Evolutionary conservation across 495 filamentous ascomycete species (phyloP), one percentile per base, ranked within the genome.

Genomic region (Ramalina intermedia): DNA sequence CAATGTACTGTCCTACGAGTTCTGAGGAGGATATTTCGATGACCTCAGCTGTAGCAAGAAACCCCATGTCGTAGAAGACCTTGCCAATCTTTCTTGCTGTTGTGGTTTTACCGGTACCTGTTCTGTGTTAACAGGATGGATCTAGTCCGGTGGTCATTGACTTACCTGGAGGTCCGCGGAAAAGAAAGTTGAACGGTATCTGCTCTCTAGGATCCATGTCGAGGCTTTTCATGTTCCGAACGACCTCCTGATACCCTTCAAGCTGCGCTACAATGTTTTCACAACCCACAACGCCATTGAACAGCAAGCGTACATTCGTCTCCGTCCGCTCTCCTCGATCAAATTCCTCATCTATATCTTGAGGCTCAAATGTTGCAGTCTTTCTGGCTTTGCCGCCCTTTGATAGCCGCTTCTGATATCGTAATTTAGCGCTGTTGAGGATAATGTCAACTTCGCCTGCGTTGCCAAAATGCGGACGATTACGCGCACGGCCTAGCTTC

Each of bases 51-150:
- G 69, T 68, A 1, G 71, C 52, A 1, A 85, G 62, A 20, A 84
- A 71, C 0, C 79, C 78, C 72, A 84, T 75, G 54, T 86, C 76
- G 53, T 84, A 86, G 57, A 75, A 87, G 0, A 89, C 64, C 46
- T 81, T 69, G 9, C 83, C 84, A 73, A 89, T 83, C 52, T 73
- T 81, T 46, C 69, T 62, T 0, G 84, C 84, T 0, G 81, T 85
- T 0, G 71, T 79, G 0, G 84, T 86, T 55, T 89, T 89, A 12
- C 84, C 84, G 3, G 83, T 86, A 1, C 84, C 78, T 79, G 45
- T 36, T 33, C 11, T 46, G 29, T 48, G 50, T 52, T 33, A 61
- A 51, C 47, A 21, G 37, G 18, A 18, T 8, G 23, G 8, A 38
- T 4, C 23, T 51, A 41, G 48, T 21, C 42, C 39, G 33, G 1